Evolutionary conservation across 805 yeast genomes (phyloP), one percentile per base, ranked within the genome.

Genomic region (Wickerhamiella vanderwaltii): DNA sequence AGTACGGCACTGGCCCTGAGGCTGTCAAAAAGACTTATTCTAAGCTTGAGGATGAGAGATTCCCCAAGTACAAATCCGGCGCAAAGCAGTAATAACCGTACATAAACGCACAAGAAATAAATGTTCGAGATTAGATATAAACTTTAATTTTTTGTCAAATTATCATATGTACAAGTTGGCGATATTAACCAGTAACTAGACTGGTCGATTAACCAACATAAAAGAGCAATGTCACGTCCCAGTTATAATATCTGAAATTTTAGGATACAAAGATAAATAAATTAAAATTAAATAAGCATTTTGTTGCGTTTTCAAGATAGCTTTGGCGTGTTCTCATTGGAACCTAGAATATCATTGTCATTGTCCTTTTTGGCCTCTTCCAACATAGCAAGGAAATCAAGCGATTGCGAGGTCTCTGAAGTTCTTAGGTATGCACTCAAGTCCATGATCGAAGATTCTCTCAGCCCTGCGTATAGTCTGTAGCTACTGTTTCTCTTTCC

Each of bases 391-490:
- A 15, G 18, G 23, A 29, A 12, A 19, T 35, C 43, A 33, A 33
- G 19, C 16, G 37, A 17, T 34, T 17, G 39, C 24, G 41, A 35
- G 25, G 44, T 22, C 19, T 39, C 30, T 5, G 33, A 11, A 26
- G 44, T 15, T 12, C 36, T 13, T 17, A 51, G 49, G 39, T 51
- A 56, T 34, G 50, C 46, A 16, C 64, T 62, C 23, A 59, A 49
- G 18, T 57, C 50, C 28, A 52, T 50, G 18, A 59, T 49, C 6
- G 63, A 59, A 4, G 56, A 43, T 29, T 59, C 63, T 7, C 64
- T 49, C 41, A 59, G 43, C 22, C 56, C 58, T 0, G 62, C 59
- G 26, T 56, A 56, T 16, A 54, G 47, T 18, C 51, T 45, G n/a
- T 31, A 36, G 4, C 36, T 37, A 31, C 17, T 19, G 22, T 18